Evolutionary conservation across 768 basidiomycete genomes (phyloP), one percentile per base, ranked within the genome.

Genomic region (Suillus variegatus): DNA sequence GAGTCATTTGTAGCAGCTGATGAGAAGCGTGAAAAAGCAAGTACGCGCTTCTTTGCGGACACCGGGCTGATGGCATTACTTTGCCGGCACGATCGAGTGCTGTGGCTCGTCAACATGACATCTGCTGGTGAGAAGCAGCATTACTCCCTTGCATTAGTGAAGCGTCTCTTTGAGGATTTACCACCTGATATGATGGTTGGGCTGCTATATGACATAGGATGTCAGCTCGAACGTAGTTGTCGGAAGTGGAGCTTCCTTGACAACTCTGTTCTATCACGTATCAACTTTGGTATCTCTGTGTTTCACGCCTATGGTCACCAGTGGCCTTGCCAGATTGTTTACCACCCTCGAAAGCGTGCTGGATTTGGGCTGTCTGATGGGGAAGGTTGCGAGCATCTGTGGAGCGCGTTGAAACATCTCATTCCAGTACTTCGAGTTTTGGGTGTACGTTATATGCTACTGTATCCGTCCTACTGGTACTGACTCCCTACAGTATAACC

Each of bases 131-230:
- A 71, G 55, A 60, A 60, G 18, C 71, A 72, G 40, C 46, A 65
- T 55, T 71, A 72, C 44, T 66, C 66, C 22, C 65, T 71, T 36
- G 64, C 69, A 1, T 63, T 74, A 0, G 40, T 75, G 16, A 44
- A 69, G 32, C 25, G 56, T 10, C 62, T 75, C 4, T 70, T 72
- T 51, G 20, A 65, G 2, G 57, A 69, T 20, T 40, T 75, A n/a
- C 74, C 72, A 0, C 5, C 9, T 13, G 13, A 61, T 22, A 65
- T 67, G 20, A 63, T 47, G 1, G 62, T 75, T 9, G 65, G 67
- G 2, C 41, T 68, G 12, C 49, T 74, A n/a, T 75, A 75, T 43
- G 71, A 75, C 61, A 73, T 75, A 22, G 71, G 66, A 3, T 75
- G 74, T 65, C 65, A 69, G 7, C 44, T 71, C 5, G 63, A 75